Base-by-base conservation (phyloP, 129 eudicot genomes). In the Pittosporum tobira region DNA sequence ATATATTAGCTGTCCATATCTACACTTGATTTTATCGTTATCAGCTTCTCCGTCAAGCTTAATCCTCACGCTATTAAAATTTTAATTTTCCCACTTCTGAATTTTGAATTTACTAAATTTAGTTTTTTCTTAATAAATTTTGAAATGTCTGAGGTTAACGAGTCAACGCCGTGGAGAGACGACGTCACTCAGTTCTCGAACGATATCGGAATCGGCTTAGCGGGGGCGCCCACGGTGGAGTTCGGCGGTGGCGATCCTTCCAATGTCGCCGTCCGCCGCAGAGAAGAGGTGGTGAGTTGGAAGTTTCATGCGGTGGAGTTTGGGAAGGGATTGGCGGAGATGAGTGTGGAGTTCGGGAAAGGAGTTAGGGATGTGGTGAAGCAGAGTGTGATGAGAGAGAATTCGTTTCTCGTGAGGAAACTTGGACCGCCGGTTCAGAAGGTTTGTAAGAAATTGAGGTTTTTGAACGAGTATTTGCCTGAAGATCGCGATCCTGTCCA, bases 401-500 rank as follows among this genome's bases (percentile, higher is more conserved):
- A 88, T 68, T 83, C 94, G 44, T 67, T 77, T 9, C 38, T 88
- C 21, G 75, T 80, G 71, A 78, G 84, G 64, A 73, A 62, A 63
- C 69, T 84, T 12, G 66, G 74, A 53, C 75, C 73, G 48, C 86
- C 86, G 24, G 80, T 83, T 34, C 57, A 28, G 52, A 73, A 65
- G 13, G 71, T 69, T 37, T 66, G 71, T 48, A 23, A 22, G 63
- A 73, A 53, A 73, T 69, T 83, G 73, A 81, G 65, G 67, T 88
- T 88, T 61, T 48, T 88, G 77, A 88, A 88, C 26, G 75, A 68
- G 70, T 88, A 80, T 63, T 51, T 88, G 50, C 96, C 96, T 2
- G 96, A 88, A 70, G 96, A 88, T 78, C 95, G 95, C 20, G 88
- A 89, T 85, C 97, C 88, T 24, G 68, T 64, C 61, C 95, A 77